These are phyloP conservation scores for Aspergillus sergii DNA, from an alignment of 2,329 filamentous ascomycete genomes.

Conservation along the genomic window DNA sequence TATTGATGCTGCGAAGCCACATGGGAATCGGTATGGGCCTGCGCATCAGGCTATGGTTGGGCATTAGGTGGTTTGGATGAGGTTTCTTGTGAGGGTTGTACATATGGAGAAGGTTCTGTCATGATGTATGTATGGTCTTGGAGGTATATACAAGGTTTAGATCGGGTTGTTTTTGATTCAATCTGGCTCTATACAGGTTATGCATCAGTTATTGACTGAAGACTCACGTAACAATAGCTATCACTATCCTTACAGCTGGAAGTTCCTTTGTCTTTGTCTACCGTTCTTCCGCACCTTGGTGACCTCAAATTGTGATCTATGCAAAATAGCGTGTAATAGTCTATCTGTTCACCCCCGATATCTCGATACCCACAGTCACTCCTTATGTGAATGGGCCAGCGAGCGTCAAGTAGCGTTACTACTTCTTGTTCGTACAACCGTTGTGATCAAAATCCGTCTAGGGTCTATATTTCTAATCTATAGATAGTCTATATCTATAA, in stretches of 20 bases:
- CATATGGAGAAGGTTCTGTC: background rate
- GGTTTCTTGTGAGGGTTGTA: background rate
- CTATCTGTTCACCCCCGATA: no score
- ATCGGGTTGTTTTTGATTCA: background rate
- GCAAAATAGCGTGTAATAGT: no score
- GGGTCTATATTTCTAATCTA: constrained; percentile 6
- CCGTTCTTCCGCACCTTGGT: no score
- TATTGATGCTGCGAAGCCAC: constrained; percentile 41
- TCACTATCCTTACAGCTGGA: background rate
- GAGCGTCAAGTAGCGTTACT: no score
- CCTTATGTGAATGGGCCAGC: no score
- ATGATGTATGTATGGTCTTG: background rate
- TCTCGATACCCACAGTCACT: no score
- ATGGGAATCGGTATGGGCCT: constrained; percentile 39
- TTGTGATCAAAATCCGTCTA: background rate
- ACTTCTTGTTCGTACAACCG: background rate
- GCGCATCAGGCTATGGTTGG: constrained; percentile 28
- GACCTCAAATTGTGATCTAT: no score
- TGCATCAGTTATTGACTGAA: background rate
- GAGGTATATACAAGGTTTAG: background rate
- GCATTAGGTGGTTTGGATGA: constrained; percentile 14
- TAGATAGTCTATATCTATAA: constrained; percentile 7
- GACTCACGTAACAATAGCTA: background rate
- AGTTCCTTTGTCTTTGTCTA: background rate
- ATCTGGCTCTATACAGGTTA: rapidly evolving